Conservation (phyloP, 2,329 filamentous ascomycete species). For the Colletotrichum tamarilloi region DNA sequence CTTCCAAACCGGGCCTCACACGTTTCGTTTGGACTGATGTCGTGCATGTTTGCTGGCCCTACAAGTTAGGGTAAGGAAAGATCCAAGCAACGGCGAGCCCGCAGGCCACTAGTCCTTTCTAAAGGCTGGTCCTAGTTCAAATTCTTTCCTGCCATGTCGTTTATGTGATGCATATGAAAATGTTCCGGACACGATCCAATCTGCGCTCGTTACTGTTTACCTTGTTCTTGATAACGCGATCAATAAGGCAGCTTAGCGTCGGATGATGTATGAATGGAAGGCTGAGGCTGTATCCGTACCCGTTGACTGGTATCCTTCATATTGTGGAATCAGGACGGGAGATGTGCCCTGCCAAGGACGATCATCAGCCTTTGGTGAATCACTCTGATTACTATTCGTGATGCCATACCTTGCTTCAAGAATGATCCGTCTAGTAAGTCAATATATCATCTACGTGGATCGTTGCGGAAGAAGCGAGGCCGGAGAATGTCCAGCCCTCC, state of each 20-base stretch:
- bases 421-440: not conserved
- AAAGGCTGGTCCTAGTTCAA: not conserved
- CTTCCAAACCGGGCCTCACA: constrained; percentile 14
- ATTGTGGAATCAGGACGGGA: not conserved
- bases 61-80: not conserved
- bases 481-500: not conserved
- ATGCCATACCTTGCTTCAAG: not conserved
- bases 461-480: not conserved
- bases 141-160: not conserved
- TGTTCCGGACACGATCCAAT: not conserved
- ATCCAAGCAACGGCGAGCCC: constrained; percentile 15
- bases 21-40: constrained; percentile 36
- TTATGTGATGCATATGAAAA: not conserved
- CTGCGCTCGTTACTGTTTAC: not conserved
- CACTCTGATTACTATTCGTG: not conserved
- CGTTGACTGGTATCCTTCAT: not conserved
- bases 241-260: no score
- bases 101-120: not conserved
- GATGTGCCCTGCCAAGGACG: not conserved
- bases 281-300: not conserved
- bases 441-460: not conserved
- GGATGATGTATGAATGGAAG: not conserved
- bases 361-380: not conserved
- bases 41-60: not conserved
- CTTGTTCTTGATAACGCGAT: no score